A percentile compares a stretch with the other conserved stretches of the same genome.
These are phyloP conservation scores for Vitis rupestris DNA, from an alignment of 164 flowering plant genomes.

Conservation along the genomic window DNA sequence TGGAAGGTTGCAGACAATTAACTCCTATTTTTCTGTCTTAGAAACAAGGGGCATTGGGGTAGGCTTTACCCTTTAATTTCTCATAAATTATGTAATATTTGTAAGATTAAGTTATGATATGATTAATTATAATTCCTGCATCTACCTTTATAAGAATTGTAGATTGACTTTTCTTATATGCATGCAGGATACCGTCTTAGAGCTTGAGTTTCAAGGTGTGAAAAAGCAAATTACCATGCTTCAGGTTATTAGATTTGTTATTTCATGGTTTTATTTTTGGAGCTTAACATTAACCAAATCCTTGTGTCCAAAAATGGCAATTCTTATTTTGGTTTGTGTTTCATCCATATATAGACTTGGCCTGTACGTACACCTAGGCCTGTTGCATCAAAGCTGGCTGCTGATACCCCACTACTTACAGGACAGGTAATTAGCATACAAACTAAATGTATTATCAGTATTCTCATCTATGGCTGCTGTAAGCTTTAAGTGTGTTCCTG, in stretches of 20 bases:
- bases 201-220: constrained; percentile 99
- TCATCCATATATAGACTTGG: constrained; percentile 66
- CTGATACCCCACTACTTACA: constrained; percentile 97
- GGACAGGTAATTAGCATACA: constrained; percentile 68
- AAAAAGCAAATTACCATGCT: constrained; percentile 93
- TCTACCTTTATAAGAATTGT: background rate
- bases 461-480: background rate
- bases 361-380: constrained; percentile 99
- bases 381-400: constrained; percentile 95
- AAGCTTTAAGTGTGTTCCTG: constrained; percentile 6
- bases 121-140: no score
- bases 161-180: background rate
- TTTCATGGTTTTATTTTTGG: background rate
- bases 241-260: constrained; percentile 57
- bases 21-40: no score
- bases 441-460: background rate
- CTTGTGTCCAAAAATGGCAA: background rate
- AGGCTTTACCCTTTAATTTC: no score
- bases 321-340: constrained; percentile 3
- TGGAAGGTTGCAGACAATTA: no score
- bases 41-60: no score
- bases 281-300: background rate
- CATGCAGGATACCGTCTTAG: constrained; percentile 90
- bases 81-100: no score
- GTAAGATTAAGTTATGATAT: no score